These are phyloP conservation scores for Chlorella vulgaris DNA, from an alignment of 139 green algal genomes.

Conservation along the genomic window DNA sequence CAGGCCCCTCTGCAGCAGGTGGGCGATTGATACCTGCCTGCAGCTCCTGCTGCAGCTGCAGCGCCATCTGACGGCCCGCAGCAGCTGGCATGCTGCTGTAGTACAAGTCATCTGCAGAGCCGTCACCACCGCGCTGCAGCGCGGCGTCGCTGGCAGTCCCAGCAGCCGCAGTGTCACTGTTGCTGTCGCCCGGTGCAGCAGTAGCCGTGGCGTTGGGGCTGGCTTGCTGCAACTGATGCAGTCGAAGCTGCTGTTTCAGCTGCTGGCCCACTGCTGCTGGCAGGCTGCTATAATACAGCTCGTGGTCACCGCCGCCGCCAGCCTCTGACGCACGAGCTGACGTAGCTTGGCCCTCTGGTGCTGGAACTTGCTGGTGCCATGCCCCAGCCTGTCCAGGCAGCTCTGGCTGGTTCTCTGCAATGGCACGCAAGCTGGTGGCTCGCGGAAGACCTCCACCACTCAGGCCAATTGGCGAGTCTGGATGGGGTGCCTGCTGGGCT, in stretches of 20 bases:
- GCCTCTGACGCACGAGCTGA: not conserved
- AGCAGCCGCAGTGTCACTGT: not conserved
- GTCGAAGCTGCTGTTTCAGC: slow-evolving; percentile 20
- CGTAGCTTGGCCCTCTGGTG: not conserved
- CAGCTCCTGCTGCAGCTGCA: not conserved
- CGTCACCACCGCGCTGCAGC: too few species aligned
- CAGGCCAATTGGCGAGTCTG: not conserved
- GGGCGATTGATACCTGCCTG: not conserved
- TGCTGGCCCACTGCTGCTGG: slow-evolving; percentile 13
- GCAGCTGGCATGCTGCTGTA: slow-evolving; percentile 28
- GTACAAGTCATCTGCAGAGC: too few species aligned
- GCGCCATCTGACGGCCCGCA: slow-evolving; percentile 16
- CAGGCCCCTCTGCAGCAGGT: not conserved
- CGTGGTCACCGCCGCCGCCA: not conserved
- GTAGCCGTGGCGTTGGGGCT: not conserved
- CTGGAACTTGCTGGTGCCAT: slow-evolving; percentile 8
- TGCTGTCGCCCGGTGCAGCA: not conserved
- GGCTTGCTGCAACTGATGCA: not conserved
- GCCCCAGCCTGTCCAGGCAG: not conserved
- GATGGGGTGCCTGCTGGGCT: not conserved
- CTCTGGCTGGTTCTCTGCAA: slow-evolving; percentile 2
- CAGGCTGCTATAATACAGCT: slow-evolving; percentile 34
- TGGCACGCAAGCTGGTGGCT: not conserved
- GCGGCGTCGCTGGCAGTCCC: not conserved
- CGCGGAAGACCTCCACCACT: not conserved